Percentiles rank a stretch among this genome's conserved stretches.
Evolutionary conservation across 495 filamentous ascomycete species (phyloP).

Genomic region (Penicillium nucicola): DNA sequence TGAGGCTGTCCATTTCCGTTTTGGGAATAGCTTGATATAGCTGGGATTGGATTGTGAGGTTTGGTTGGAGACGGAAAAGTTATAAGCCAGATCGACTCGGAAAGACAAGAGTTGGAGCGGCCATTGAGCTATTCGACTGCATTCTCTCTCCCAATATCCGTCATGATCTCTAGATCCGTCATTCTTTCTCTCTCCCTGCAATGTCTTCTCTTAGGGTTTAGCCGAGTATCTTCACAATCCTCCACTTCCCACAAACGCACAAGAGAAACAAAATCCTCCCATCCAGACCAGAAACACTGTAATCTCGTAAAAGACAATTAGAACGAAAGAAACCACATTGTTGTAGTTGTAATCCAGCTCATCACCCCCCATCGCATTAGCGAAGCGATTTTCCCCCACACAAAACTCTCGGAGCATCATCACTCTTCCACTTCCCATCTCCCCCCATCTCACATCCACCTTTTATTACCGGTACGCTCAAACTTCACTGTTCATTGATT

Average conservation of each 20-base stretch:
- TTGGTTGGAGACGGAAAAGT: background rate
- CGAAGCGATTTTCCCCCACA: slow-evolving; percentile 26
- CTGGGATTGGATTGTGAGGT: background rate
- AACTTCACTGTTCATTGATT: background rate
- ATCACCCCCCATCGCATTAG: slow-evolving; percentile 28
- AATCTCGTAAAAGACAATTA: too few species aligned
- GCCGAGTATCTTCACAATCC: slow-evolving; percentile 28
- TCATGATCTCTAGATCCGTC: too few species aligned
- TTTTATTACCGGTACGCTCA: slow-evolving; percentile 10
- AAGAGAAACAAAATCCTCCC: background rate
- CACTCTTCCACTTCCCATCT: slow-evolving; percentile 12
- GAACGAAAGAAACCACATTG: background rate
- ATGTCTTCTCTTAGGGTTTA: slow-evolving; percentile 39
- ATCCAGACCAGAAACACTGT: too few species aligned
- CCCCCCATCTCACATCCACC: slow-evolving; percentile 1
- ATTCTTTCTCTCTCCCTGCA: too few species aligned
- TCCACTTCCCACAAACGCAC: slow-evolving; percentile 23
- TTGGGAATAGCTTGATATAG: too few species aligned
- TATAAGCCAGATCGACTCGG: too few species aligned
- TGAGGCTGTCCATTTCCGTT: too few species aligned
- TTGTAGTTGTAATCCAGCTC: slow-evolving; percentile 6
- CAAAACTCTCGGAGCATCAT: slow-evolving; percentile 24
- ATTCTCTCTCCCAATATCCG: too few species aligned
- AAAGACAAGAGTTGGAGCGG: too few species aligned
- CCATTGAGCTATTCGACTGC: too few species aligned